Conservation (phyloP, 176 grass and related monocot genomes). For the Aegilops longissima region DNA sequence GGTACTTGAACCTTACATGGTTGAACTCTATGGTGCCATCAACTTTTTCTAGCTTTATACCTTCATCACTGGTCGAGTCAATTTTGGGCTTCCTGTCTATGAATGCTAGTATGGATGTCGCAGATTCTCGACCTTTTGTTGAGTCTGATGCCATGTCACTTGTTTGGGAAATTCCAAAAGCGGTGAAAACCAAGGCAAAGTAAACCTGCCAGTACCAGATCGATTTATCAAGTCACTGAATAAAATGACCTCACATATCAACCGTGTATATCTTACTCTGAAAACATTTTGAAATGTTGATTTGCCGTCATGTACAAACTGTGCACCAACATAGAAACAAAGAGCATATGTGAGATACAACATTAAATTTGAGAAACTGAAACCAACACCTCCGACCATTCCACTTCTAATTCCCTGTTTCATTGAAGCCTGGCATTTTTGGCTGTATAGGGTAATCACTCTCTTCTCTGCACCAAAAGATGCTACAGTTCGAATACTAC, state of each 20-base stretch:
- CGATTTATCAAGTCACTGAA: not conserved
- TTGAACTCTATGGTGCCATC: slow-evolving; percentile 47
- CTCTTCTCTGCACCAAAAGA: slow-evolving; percentile 61
- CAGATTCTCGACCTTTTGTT: slow-evolving; percentile 50
- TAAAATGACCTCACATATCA: not conserved
- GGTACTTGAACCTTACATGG: slow-evolving; percentile 66
- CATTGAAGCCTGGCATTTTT: slow-evolving; percentile 53
- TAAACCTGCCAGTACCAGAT: slow-evolving; percentile 43
- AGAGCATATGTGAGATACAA: slow-evolving; percentile 56
- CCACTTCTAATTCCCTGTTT: slow-evolving; percentile 51
- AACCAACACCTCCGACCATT: slow-evolving; percentile 48
- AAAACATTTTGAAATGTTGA: slow-evolving; percentile 55
- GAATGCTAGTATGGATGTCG: slow-evolving; percentile 50
- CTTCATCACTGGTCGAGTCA: slow-evolving; percentile 47
- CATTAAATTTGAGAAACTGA: slow-evolving; percentile 41
- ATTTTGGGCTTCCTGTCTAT: slow-evolving; percentile 63
- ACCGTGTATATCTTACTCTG: slow-evolving; percentile 37
- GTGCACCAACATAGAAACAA: slow-evolving; percentile 63
- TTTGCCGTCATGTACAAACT: slow-evolving; percentile 35
- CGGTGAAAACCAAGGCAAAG: slow-evolving; percentile 52
- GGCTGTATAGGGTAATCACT: slow-evolving; percentile 35
- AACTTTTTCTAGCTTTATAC: slow-evolving; percentile 40
- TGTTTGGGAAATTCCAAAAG: slow-evolving; percentile 57
- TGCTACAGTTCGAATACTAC: slow-evolving; percentile 49
- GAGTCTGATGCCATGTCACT: slow-evolving; percentile 46